Percentiles rank a stretch among this genome's conserved stretches.
These are phyloP conservation scores for Dothistroma septosporum DNA, from an alignment of 2,329 filamentous ascomycete genomes.

Conservation along the genomic window DNA sequence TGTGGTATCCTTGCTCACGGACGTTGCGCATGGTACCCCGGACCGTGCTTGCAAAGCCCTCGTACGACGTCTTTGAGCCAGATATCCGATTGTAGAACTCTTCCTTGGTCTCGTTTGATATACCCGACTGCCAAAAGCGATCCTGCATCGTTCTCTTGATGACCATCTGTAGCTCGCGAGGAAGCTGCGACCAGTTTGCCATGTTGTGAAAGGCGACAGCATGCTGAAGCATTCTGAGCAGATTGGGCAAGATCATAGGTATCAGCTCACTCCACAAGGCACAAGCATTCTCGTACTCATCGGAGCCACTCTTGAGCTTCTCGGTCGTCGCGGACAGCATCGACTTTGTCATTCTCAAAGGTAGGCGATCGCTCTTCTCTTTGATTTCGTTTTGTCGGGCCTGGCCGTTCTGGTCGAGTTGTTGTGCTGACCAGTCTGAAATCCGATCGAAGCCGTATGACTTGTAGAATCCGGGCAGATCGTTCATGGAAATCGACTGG, in stretches of 20 bases:
- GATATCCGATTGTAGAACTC: constrained; percentile 93
- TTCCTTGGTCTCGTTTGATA: constrained; percentile 90
- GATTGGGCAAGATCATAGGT: constrained; percentile 74
- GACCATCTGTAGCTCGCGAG: constrained; percentile 69
- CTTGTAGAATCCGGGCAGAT: constrained; percentile 74
- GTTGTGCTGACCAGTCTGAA: constrained; percentile 74
- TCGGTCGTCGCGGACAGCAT: constrained; percentile 92
- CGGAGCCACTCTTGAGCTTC: constrained; percentile 69
- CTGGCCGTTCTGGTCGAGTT: constrained; percentile 74
- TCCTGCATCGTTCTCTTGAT: constrained; percentile 84
- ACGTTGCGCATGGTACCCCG: constrained; percentile 84
- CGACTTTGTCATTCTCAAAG: constrained; percentile 81
- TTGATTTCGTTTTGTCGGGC: constrained; percentile 74
- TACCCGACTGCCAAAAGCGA: constrained; percentile 96
- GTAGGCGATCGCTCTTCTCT: constrained; percentile 68
- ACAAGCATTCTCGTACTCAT: constrained; percentile 70
- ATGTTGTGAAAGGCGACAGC: constrained; percentile 90
- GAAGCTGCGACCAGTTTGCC: constrained; percentile 73
- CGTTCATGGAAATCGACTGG: constrained; percentile 70
- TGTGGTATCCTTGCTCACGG: constrained; percentile 88
- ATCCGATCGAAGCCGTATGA: constrained; percentile 68
- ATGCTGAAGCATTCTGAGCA: constrained; percentile 80
- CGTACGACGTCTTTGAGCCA: constrained; percentile 81
- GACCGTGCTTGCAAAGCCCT: constrained; percentile 90
- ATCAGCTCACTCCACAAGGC: constrained; percentile 82